Conservation (phyloP, 495 filamentous ascomycete species). For the Platismatia glauca region DNA sequence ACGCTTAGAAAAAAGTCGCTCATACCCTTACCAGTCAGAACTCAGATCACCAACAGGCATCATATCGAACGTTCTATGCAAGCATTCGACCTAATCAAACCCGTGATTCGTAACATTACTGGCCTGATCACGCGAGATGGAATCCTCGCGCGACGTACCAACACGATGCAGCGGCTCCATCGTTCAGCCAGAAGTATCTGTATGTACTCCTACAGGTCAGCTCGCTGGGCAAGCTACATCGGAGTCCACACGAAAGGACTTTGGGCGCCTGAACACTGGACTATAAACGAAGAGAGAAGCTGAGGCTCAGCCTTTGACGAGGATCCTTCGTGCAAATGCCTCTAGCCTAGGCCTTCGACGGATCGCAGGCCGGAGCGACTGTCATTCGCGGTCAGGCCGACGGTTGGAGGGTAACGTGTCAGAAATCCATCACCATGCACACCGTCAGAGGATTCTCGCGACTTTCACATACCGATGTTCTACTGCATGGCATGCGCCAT, state of each 20-base stretch:
- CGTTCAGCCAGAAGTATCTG: neutral
- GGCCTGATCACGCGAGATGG: neutral
- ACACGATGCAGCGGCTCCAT: constrained; percentile 4
- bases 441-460: neutral
- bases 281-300: neutral
- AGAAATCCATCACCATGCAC: neutral
- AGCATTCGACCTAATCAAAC: neutral
- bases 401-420: neutral
- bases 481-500: constrained; percentile 7
- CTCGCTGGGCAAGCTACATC: neutral
- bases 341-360: constrained; percentile 3
- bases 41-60: constrained; percentile 3
- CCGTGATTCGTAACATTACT: constrained; percentile 11
- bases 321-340: neutral
- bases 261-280: neutral
- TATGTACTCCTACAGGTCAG: constrained; percentile 5
- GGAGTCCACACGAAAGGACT: neutral
- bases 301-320: constrained; percentile 1
- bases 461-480: neutral
- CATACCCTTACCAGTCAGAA: constrained; percentile 14
- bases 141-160: constrained; percentile 1
- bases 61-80: neutral
- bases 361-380: constrained; percentile 3
- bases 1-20: constrained; percentile 9
- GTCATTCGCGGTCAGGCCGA: neutral